phyloP scores from a whole-genome alignment of 495 filamentous ascomycete genomes.

The Trichoderma gamsii region DNA sequence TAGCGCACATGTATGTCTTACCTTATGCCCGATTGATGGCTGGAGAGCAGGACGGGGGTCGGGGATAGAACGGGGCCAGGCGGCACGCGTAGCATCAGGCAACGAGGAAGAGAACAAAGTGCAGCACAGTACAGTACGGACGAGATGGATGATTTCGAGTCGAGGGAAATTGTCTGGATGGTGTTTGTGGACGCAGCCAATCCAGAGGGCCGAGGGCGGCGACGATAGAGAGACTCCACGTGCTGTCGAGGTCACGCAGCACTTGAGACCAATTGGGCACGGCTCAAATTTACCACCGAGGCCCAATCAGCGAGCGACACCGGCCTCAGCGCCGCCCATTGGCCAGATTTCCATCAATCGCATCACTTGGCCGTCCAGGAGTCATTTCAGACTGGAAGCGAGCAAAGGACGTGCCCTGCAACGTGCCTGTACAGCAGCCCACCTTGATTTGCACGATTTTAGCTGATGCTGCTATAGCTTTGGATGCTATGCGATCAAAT shows the following conservation, averaged over 20 bases:
- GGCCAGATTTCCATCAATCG: slow-evolving; percentile 8
- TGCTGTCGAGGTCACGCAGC: slow-evolving; percentile 10
- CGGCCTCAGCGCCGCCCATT: slow-evolving; percentile 2
- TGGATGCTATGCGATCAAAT: no score
- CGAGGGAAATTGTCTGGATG: not conserved
- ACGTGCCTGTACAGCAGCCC: not conserved
- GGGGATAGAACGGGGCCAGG: not conserved
- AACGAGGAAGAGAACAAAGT: not conserved
- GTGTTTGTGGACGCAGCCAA: not conserved
- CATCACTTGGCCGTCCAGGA: not conserved
- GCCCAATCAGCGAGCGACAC: not conserved
- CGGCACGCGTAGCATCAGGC: not conserved
- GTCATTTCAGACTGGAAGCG: not conserved
- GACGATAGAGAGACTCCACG: not conserved
- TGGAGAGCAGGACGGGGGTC: not conserved
- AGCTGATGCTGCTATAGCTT: no score
- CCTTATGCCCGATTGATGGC: slow-evolving; percentile 8
- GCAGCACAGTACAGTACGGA: not conserved
- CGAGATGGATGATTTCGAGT: not conserved
- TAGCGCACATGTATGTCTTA: not conserved
- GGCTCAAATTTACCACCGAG: not conserved
- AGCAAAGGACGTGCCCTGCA: not conserved
- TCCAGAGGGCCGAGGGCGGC: not conserved
- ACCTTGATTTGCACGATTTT: slow-evolving; percentile 1
- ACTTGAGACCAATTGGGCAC: slow-evolving; percentile 12